Base-by-base conservation (phyloP, 1,284 basidiomycete species). In the Grifola frondosa region DNA sequence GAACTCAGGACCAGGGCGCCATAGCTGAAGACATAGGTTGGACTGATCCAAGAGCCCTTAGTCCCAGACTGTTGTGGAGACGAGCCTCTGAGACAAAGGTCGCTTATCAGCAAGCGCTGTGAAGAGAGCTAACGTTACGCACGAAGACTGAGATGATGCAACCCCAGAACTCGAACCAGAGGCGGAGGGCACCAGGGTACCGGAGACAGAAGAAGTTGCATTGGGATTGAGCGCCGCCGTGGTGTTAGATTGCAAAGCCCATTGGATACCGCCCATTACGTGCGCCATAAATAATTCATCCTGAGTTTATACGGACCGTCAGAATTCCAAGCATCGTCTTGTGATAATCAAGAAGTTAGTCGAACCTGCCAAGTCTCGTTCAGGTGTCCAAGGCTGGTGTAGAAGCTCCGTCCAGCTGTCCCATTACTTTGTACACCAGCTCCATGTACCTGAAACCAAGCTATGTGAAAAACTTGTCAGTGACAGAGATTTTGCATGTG, bases 361-460 rank as follows among this genome's bases (percentile, higher is more conserved):
- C n/a, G n/a, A 34, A 78, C 81, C 68, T 74, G 60, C 81, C 83
- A 85, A 2, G 80, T 88, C 54, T 83, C 77, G 55, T 79, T 84
- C 44, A 80, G 61, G 59, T 92, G 89, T 2, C 88, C 88, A 2
- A 91, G 70, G 46, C 80, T 81, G 0, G 89, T 91, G 63, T 88
- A 91, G 66, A 86, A 91, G 49, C 84, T 87, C 31, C 88, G 74
- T n/a, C 88, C 89, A 1, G 79, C 71, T 17, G 68, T 64, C 3
- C 67, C 70, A 11, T 66, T 67, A 13, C 59, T 61, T 46, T 75
- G 61, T 5, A 74, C 74, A 1, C 83, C 84, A 15, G 78, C 74
- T 6, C 82, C 81, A 9, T 71, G 74, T 48, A 84, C 80, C 58
- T 90, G 87, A 62, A 75, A 91, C 89, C 89, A 92, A 13, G 89